Conservation (phyloP, 2,329 filamentous ascomycete species). For the Fusarium sp. region DNA sequence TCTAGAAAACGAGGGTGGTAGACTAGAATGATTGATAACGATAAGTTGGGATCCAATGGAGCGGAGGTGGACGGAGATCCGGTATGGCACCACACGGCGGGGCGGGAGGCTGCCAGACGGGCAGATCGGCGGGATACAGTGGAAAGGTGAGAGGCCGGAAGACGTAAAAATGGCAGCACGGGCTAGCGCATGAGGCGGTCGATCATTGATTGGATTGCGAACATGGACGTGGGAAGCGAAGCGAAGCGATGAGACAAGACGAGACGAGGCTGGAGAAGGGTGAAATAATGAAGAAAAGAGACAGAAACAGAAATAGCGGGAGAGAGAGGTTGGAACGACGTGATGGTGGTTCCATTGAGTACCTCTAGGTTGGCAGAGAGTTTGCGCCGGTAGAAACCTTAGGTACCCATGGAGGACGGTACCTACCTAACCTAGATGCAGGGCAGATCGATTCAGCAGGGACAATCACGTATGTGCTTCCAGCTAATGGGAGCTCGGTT, state of each 20-base stretch:
- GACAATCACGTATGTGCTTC: slow-evolving; percentile 6
- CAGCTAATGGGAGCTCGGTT: slow-evolving; percentile 11
- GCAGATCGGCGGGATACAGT: slow-evolving; percentile 19
- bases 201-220: slow-evolving; percentile 30
- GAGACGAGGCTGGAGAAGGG: slow-evolving; percentile 9
- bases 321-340: slow-evolving; percentile 13
- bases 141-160: slow-evolving; percentile 25
- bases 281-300: slow-evolving; percentile 8
- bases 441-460: slow-evolving; percentile 44
- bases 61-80: slow-evolving; percentile 40
- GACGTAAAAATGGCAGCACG: slow-evolving; percentile 15
- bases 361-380: neutral
- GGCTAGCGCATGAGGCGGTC: slow-evolving; percentile 20
- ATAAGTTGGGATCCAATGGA: slow-evolving; percentile 24
- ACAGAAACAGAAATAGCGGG: slow-evolving; percentile 24
- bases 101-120: slow-evolving; percentile 28
- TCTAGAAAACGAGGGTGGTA: slow-evolving; percentile 19
- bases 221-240: slow-evolving; percentile 8
- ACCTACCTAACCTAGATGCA: slow-evolving; percentile 40
- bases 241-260: neutral
- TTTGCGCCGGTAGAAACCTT: slow-evolving; percentile 25
- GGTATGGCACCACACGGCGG: slow-evolving; percentile 41
- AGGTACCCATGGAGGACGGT: slow-evolving; percentile 21
- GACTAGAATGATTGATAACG: slow-evolving; percentile 18
- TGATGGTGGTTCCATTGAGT: too few relatives aligned